Conservation (phyloP, 345 rosid genomes). For the Citrus medica region DNA sequence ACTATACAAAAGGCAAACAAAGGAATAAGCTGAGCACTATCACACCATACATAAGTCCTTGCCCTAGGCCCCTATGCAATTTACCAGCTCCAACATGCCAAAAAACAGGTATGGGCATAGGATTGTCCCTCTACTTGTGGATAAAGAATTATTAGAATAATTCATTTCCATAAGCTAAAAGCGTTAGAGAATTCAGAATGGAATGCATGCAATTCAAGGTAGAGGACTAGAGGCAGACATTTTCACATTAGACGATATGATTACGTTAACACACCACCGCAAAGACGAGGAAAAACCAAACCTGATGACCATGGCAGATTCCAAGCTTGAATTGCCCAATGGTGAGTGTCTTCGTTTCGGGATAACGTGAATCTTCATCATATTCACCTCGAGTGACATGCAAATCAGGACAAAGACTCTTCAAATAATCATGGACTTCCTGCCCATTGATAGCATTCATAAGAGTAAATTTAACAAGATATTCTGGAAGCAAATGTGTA, state of each 20-base stretch:
- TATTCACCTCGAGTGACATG: constrained; percentile 40
- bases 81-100: background rate
- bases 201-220: background rate
- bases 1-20: background rate
- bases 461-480: constrained; percentile 1
- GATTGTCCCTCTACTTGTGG: background rate
- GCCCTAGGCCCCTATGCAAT: background rate
- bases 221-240: background rate
- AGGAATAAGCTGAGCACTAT: background rate
- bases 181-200: background rate
- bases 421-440: constrained; percentile 46
- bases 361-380: constrained; percentile 35
- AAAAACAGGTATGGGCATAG: background rate
- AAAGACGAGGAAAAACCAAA: constrained; percentile 20
- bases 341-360: constrained; percentile 36
- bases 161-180: background rate
- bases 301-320: constrained; percentile 46
- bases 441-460: constrained; percentile 3
- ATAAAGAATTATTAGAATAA: background rate
- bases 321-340: constrained; percentile 44
- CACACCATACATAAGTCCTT: background rate
- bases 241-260: background rate
- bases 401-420: constrained; percentile 34
- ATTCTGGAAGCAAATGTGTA: background rate
- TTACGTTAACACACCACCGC: background rate